Evolutionary conservation across 345 rosid genomes (phyloP).

Genomic region (Gossypium stocksii): DNA sequence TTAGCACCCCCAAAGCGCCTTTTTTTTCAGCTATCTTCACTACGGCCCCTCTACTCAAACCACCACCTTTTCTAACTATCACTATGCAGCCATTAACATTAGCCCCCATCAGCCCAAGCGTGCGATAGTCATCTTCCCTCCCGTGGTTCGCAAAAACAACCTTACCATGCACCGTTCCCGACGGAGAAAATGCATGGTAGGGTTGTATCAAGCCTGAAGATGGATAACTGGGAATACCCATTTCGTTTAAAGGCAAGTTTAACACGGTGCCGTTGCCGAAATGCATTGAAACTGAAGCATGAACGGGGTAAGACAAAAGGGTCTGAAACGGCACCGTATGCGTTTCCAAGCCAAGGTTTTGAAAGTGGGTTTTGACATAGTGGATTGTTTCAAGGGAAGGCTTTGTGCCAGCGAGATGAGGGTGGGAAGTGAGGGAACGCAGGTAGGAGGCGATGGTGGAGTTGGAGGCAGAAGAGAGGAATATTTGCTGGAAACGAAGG

Average conservation of each 20-base stretch:
- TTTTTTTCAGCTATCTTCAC: constrained; percentile 56
- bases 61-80: constrained; percentile 54
- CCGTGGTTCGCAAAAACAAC: constrained; percentile 77
- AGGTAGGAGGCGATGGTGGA: constrained; percentile 72
- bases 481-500: constrained; percentile 40
- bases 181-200: constrained; percentile 93
- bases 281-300: constrained; percentile 44
- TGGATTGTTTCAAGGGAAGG: constrained; percentile 46
- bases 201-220: constrained; percentile 44
- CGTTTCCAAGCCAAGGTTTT: constrained; percentile 48
- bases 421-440: constrained; percentile 63
- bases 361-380: constrained; percentile 63
- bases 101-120: constrained; percentile 53
- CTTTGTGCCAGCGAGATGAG: constrained; percentile 85
- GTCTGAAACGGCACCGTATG: constrained; percentile 45
- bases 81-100: constrained; percentile 59
- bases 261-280: constrained; percentile 46
- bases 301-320: constrained; percentile 70
- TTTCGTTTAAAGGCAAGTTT: constrained; percentile 42
- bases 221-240: constrained; percentile 14
- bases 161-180: constrained; percentile 53
- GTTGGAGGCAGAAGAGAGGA: constrained; percentile 72
- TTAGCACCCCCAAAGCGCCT: constrained; percentile 74
- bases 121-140: constrained; percentile 63
- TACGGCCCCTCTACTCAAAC: constrained; percentile 56